Evolutionary conservation across 345 rosid genomes (phyloP).

Genomic region (Brassica juncea): DNA sequence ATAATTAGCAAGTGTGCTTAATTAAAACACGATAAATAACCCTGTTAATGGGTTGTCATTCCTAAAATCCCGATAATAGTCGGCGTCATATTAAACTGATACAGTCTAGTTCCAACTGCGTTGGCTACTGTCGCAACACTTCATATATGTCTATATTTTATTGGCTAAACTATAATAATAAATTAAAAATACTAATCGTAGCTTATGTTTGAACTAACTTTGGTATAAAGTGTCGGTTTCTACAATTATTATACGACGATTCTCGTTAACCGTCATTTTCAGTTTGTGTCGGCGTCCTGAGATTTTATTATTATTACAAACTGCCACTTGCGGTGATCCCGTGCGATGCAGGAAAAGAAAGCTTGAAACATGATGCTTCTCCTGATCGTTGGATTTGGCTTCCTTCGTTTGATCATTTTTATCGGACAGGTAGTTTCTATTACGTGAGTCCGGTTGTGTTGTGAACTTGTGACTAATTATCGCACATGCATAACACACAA

Average conservation of each 20-base stretch:
- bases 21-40: constrained; percentile 16
- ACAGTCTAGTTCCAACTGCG: constrained; percentile 31
- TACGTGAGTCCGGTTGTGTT: not conserved
- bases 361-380: not conserved
- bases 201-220: constrained; percentile 42
- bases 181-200: constrained; percentile 19
- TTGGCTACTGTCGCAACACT: constrained; percentile 39
- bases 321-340: constrained; percentile 29
- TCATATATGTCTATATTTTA: constrained; percentile 15
- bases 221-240: constrained; percentile 44
- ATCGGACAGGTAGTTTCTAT: constrained; percentile 22
- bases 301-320: constrained; percentile 19
- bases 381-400: constrained; percentile 20
- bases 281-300: constrained; percentile 41
- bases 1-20: constrained; percentile 37
- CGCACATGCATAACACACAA: not conserved
- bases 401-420: not conserved
- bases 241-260: constrained; percentile 38
- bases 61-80: constrained; percentile 41
- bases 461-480: not conserved
- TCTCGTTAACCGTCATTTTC: constrained; percentile 44
- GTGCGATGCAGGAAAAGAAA: constrained; percentile 9
- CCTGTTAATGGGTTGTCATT: constrained; percentile 42
- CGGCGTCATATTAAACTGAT: constrained; percentile 41
- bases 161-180: not conserved